Evolutionary conservation across 805 yeast species (phyloP).

Genomic region (Nakazawaea wyomingensis): DNA sequence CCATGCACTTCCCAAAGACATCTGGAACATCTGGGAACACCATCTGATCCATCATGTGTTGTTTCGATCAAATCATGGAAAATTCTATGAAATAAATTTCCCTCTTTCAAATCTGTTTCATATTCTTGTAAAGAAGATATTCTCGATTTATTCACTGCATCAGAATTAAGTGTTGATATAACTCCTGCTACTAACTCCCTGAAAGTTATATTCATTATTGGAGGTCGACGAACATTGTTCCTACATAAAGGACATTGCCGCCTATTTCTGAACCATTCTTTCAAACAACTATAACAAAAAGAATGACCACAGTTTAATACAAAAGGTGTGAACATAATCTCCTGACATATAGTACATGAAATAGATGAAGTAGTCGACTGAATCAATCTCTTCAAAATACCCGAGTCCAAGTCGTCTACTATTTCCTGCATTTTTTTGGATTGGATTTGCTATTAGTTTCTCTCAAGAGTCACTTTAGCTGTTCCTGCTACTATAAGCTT

Average conservation of each 20-base stretch:
- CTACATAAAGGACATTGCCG: slow-evolving; percentile 71
- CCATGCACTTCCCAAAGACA: slow-evolving; percentile 82
- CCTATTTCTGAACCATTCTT: slow-evolving; percentile 54
- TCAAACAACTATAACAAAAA: slow-evolving; percentile 64
- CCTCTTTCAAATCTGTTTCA: slow-evolving; percentile 31
- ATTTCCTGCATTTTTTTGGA: slow-evolving; percentile 6
- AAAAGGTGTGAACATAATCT: slow-evolving; percentile 61
- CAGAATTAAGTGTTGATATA: slow-evolving; percentile 29
- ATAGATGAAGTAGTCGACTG: slow-evolving; percentile 21
- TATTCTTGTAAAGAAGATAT: slow-evolving; percentile 29
- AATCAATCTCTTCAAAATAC: background rate
- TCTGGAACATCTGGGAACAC: slow-evolving; percentile 67
- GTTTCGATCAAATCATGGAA: slow-evolving; percentile 48
- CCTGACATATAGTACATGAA: slow-evolving; percentile 66
- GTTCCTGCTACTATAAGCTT: too few species aligned
- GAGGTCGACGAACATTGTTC: slow-evolving; percentile 38
- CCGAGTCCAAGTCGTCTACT: background rate
- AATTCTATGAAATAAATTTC: slow-evolving; percentile 40
- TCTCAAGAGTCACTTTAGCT: too few species aligned
- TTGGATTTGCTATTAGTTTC: too few species aligned
- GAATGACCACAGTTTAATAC: slow-evolving; percentile 67
- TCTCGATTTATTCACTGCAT: slow-evolving; percentile 23
- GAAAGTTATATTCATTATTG: slow-evolving; percentile 48
- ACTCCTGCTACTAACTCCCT: slow-evolving; percentile 41
- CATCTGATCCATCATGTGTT: slow-evolving; percentile 58